These are phyloP conservation scores for Microcyclospora tardicrescens DNA, from an alignment of 2,329 filamentous ascomycete species.

Conservation along the genomic window DNA sequence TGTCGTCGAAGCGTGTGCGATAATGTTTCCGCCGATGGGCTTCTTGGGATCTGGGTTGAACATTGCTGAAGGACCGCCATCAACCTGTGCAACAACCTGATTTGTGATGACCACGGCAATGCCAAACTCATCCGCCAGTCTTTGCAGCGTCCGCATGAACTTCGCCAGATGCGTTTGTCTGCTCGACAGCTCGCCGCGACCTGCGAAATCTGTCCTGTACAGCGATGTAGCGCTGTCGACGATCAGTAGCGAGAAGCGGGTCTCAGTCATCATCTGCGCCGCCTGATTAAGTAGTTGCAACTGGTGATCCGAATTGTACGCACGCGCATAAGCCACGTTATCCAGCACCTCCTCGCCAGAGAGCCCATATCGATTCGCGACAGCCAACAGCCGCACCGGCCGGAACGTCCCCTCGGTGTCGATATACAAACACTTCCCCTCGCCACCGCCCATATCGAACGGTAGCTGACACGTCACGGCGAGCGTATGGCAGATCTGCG, in stretches of 20 bases:
- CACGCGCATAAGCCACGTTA: constrained; percentile 94
- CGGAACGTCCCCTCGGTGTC: constrained; percentile 95
- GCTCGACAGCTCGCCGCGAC: constrained; percentile 91
- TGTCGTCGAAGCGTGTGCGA: constrained; percentile 93
- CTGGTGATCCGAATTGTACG: constrained; percentile 98
- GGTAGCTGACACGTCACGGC: constrained; percentile 95
- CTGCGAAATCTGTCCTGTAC: constrained; percentile 91
- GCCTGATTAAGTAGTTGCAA: constrained; percentile 90
- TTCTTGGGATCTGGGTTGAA: constrained; percentile 99
- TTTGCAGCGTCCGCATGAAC: constrained; percentile 73
- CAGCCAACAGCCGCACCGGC: constrained; percentile 77
- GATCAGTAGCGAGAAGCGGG: constrained; percentile 85
- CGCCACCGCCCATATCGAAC: constrained; percentile 97
- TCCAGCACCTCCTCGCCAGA: constrained; percentile 95
- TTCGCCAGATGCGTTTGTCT: constrained; percentile 80
- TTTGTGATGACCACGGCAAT: constrained; percentile 98
- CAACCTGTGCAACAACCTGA: constrained; percentile 95
- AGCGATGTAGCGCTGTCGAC: constrained; percentile 93
- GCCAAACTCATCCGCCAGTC: constrained; percentile 69
- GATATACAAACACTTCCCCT: constrained; percentile 97
- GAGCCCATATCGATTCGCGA: constrained; percentile 86
- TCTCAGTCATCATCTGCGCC: constrained; percentile 98
- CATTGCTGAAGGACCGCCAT: constrained; percentile 92
- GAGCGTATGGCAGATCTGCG: constrained; percentile 96
- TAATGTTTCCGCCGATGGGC: constrained; percentile 96